A percentile compares a stretch with the other conserved stretches of the same genome.
phyloP scores from a whole-genome alignment of 2,329 filamentous ascomycete species.

The Emmonsiellopsis sp. region DNA sequence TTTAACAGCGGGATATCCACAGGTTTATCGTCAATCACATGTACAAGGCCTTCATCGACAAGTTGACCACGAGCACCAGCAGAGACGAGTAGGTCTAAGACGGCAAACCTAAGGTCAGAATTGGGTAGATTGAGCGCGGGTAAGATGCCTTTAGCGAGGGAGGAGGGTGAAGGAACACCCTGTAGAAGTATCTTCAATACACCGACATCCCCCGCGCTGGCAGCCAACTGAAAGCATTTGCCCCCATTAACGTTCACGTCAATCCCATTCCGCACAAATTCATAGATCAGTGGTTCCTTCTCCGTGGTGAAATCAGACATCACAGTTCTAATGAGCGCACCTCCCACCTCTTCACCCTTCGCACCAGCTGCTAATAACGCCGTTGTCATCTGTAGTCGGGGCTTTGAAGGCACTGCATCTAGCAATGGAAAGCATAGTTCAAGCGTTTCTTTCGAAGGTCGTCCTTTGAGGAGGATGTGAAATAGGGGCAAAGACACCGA shows the following conservation, averaged over 20 bases:
- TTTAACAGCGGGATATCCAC: conserved; percentile 11
- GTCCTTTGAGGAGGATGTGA: conserved; percentile 10
- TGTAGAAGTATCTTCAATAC: conserved; percentile 10
- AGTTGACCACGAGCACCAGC: conserved; percentile 10
- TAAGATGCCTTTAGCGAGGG: conserved; percentile 10
- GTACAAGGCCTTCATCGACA: conserved; percentile 9
- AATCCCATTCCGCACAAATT: conserved; percentile 11
- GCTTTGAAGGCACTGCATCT: conserved; percentile 1
- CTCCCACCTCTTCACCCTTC: conserved; percentile 8
- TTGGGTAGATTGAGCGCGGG: conserved; percentile 8
- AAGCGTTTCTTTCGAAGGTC: conserved; percentile 9
- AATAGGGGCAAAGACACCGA: conserved; percentile 7
- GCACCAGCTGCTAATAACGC: conserved; percentile 12
- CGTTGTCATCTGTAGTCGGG: conserved; percentile 6
- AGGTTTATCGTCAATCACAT: conserved; percentile 8
- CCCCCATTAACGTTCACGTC: conserved; percentile 11
- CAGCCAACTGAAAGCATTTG: conserved; percentile 11
- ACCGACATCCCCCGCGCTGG: conserved; percentile 9
- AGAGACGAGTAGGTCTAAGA: conserved; percentile 12
- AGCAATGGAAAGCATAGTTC: conserved; percentile 9
- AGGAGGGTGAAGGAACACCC: conserved; percentile 8
- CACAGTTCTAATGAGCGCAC: conserved; percentile 6
- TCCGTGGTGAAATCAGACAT: conserved; percentile 4
- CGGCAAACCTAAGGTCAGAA: conserved; percentile 8
- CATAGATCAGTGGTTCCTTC: conserved; percentile 9